These are phyloP conservation scores for Trichoderma koningii DNA, from an alignment of 2,329 filamentous ascomycete species.

Conservation along the genomic window DNA sequence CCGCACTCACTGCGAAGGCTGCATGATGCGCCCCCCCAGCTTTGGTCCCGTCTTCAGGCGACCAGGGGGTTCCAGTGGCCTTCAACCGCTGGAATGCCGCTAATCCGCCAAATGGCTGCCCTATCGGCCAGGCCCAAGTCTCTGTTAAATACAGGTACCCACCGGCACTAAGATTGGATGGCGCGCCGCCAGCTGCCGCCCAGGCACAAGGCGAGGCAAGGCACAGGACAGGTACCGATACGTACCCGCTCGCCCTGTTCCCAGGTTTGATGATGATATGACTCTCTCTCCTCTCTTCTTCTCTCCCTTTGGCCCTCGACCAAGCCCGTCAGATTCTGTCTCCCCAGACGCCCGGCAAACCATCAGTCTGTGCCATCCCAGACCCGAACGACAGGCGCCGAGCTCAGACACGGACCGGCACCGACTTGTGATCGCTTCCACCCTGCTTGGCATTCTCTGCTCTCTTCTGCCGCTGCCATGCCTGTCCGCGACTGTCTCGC, in stretches of 20 bases:
- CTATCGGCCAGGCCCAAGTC: slow-evolving; percentile 9
- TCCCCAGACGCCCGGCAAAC: slow-evolving; percentile 16
- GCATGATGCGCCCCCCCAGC: slow-evolving; percentile 1
- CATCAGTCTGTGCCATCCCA: slow-evolving; percentile 29
- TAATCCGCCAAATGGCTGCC: slow-evolving; percentile 4
- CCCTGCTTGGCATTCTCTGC: neutral
- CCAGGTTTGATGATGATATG: neutral
- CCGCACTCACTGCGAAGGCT: neutral
- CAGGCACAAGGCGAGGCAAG: neutral
- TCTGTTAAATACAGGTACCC: neutral
- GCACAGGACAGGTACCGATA: neutral
- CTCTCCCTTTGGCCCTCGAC: too few species aligned
- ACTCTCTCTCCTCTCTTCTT: neutral
- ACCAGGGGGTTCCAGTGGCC: neutral
- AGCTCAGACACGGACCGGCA: neutral
- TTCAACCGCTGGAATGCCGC: slow-evolving; percentile 15
- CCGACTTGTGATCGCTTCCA: slow-evolving; percentile 1
- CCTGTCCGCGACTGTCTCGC: slow-evolving; percentile 21
- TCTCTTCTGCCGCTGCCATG: slow-evolving; percentile 21
- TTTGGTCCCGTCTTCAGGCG: slow-evolving; percentile 1
- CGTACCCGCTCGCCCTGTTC: slow-evolving; percentile 4
- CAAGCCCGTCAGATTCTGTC: neutral
- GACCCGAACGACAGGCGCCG: slow-evolving; percentile 1
- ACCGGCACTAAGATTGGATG: slow-evolving; percentile 13
- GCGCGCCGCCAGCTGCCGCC: slow-evolving; percentile 8